Evolutionary conservation across 2,329 filamentous ascomycete genomes (phyloP).

Genomic region (Trichoderma breve): DNA sequence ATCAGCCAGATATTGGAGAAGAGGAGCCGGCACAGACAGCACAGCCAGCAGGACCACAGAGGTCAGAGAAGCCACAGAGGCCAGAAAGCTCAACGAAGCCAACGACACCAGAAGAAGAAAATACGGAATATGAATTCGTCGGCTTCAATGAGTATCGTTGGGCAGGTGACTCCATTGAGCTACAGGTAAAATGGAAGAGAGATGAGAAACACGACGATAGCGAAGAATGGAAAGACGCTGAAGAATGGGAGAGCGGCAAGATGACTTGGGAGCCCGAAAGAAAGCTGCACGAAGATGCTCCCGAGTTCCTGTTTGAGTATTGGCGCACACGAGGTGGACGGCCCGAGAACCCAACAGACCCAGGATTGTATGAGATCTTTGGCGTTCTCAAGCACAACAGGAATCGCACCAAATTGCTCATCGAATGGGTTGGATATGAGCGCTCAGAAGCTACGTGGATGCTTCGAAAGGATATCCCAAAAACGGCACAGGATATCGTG

Average conservation of each 20-base stretch:
- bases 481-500: conserved; percentile 30
- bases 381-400: conserved; percentile 34
- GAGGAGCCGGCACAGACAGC: background rate
- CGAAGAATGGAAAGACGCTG: background rate
- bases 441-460: conserved; percentile 34
- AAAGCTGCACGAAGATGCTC: conserved; percentile 35
- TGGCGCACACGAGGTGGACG: conserved; percentile 34
- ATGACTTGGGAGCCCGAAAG: conserved; percentile 37
- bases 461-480: conserved; percentile 26
- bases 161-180: conserved; percentile 30
- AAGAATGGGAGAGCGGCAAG: conserved; percentile 26
- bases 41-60: too few species aligned
- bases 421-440: conserved; percentile 39
- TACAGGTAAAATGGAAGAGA: conserved; percentile 32
- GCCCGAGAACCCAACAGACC: conserved; percentile 32
- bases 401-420: conserved; percentile 30
- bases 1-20: background rate
- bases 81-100: too few species aligned
- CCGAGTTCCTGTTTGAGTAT: conserved; percentile 32
- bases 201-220: background rate
- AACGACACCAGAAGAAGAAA: background rate
- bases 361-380: conserved; percentile 34
- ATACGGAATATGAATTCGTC: conserved; percentile 25
- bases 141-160: conserved; percentile 32
- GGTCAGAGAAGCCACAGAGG: background rate